These are phyloP conservation scores for Cercospora citrullina DNA, from an alignment of 2,329 filamentous ascomycete species.

Conservation along the genomic window DNA sequence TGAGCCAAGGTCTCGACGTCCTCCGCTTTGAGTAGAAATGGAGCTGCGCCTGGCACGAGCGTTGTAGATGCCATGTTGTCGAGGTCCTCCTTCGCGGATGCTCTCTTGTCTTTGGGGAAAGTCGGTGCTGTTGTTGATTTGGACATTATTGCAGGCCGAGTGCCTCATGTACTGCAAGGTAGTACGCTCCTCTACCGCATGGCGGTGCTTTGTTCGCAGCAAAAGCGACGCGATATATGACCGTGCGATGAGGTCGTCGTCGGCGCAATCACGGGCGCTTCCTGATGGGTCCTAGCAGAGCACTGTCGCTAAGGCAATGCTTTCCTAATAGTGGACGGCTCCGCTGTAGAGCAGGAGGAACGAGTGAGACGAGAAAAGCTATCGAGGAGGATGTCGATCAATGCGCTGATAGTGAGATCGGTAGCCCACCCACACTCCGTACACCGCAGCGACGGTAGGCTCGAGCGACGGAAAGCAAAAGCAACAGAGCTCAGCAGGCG, in stretches of 20 bases:
- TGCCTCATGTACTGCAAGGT: not conserved
- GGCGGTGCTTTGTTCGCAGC: slow-evolving; percentile 10
- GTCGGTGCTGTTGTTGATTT: not conserved
- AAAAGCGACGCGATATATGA: slow-evolving; percentile 2
- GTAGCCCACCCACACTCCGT: not conserved
- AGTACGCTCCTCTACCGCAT: slow-evolving; percentile 9
- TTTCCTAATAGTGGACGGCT: not conserved
- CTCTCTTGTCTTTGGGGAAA: not conserved
- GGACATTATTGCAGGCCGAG: not conserved
- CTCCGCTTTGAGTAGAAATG: slow-evolving; percentile 46
- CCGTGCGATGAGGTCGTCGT: slow-evolving; percentile 9
- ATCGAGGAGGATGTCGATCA: slow-evolving; percentile 3
- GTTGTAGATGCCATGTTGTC: slow-evolving; percentile 4
- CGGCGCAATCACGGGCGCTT: slow-evolving; percentile 11
- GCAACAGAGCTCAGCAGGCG: not conserved
- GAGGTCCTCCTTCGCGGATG: not conserved
- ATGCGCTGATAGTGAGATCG: not conserved
- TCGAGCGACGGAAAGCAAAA: slow-evolving; percentile 1
- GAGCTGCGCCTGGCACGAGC: slow-evolving; percentile 36
- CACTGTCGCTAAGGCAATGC: not conserved
- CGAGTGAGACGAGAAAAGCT: not conserved
- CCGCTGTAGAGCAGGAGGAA: not conserved
- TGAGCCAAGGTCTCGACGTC: slow-evolving; percentile 43
- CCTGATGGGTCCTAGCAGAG: not conserved
- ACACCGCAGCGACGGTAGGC: not conserved